Evolutionary conservation across 2,329 filamentous ascomycete species (phyloP).

Genomic region (Bipolaris bicolor): DNA sequence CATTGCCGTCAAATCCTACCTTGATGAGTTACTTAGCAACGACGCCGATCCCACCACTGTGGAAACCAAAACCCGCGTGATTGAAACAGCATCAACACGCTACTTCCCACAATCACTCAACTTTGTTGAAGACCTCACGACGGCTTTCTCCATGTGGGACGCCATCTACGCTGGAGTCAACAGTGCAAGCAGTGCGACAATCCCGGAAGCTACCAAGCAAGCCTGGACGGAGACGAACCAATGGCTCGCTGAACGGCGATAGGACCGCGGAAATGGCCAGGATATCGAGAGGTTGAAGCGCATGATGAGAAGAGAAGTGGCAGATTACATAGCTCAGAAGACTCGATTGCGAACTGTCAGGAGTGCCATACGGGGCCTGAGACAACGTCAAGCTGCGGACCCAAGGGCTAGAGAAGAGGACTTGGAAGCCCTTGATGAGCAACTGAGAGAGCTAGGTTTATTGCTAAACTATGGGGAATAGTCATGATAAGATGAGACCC

Average conservation of each 20-base stretch:
- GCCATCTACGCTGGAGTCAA: conserved; percentile 67
- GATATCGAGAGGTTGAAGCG: background rate
- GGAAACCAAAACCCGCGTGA: conserved; percentile 57
- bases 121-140: conserved; percentile 63
- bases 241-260: conserved; percentile 57
- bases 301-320: background rate
- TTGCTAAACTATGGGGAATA: background rate
- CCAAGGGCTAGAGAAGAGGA: background rate
- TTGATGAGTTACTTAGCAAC: conserved; percentile 71
- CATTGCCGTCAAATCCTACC: conserved; percentile 79
- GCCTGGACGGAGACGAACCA: conserved; percentile 65
- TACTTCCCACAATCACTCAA: conserved; percentile 68
- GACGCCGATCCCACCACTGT: conserved; percentile 59
- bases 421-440: background rate
- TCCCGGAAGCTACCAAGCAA: conserved; percentile 55
- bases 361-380: background rate
- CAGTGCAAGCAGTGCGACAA: conserved; percentile 53
- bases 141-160: conserved; percentile 69
- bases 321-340: background rate
- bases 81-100: conserved; percentile 59
- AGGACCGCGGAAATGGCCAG: conserved; percentile 4
- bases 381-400: background rate
- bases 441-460: background rate
- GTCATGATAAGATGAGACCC: background rate
- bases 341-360: background rate